A percentile compares a stretch with the other conserved stretches of the same genome.
phyloP scores from a whole-genome alignment of 2,329 filamentous ascomycete genomes.

The Diaporthe aspalathi region DNA sequence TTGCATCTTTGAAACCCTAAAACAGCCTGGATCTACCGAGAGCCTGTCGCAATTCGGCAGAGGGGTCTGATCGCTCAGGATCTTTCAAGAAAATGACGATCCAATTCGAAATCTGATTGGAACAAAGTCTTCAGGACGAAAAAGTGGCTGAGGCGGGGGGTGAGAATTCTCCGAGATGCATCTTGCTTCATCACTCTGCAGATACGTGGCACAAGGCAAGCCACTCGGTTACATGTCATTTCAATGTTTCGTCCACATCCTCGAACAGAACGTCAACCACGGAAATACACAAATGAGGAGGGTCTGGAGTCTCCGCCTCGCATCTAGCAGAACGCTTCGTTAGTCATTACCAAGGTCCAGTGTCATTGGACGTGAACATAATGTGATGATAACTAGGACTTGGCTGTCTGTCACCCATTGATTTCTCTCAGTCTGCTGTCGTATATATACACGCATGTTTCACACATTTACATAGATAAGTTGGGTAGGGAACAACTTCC shows the following conservation, averaged over 20 bases:
- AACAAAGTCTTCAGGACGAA: neutral
- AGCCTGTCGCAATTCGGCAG: neutral
- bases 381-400: neutral
- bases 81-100: neutral
- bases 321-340: neutral
- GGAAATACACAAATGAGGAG: neutral
- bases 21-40: neutral
- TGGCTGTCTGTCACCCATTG: too few species aligned
- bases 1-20: neutral
- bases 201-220: too few species aligned
- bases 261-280: neutral
- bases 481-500: neutral
- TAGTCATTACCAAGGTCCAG: too few species aligned
- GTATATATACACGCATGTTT: neutral
- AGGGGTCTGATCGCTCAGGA: neutral
- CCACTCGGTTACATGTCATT: neutral
- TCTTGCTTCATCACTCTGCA: conserved; percentile 1
- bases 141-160: neutral
- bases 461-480: neutral
- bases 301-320: neutral
- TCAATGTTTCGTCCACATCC: neutral
- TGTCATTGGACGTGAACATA: neutral
- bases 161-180: conserved; percentile 6
- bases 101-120: neutral
- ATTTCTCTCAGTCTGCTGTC: too few species aligned